Evolutionary conservation across 768 basidiomycete genomes (phyloP).

Genomic region (Mycena galopus): DNA sequence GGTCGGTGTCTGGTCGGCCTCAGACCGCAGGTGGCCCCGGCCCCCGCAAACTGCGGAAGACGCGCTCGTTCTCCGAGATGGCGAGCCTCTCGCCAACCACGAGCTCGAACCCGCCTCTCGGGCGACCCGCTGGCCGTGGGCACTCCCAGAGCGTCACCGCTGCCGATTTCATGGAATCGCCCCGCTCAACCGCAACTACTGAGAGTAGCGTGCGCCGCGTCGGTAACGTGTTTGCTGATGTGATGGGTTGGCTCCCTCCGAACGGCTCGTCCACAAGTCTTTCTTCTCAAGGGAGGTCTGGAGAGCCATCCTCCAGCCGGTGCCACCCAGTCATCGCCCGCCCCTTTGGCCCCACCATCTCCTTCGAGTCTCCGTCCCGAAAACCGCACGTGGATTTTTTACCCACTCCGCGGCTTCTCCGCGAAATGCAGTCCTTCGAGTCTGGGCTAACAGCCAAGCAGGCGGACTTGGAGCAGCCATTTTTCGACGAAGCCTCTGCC

Average conservation of each 20-base stretch:
- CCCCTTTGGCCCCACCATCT: conserved; percentile 76
- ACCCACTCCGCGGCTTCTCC: conserved; percentile 67
- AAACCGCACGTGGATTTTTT: conserved; percentile 57
- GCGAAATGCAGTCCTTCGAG: conserved; percentile 91
- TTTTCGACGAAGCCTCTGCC: conserved; percentile 18
- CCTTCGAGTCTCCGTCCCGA: conserved; percentile 71
- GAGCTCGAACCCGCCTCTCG: conserved; percentile 40
- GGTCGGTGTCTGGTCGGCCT: conserved; percentile 46
- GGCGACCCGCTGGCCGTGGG: conserved; percentile 61
- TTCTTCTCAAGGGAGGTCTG: conserved; percentile 50
- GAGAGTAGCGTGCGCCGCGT: conserved; percentile 36
- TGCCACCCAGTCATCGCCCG: conserved; percentile 50
- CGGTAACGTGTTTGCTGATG: conserved; percentile 72
- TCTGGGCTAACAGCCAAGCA: conserved; percentile 84
- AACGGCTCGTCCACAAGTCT: conserved; percentile 54
- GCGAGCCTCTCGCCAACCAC: conserved; percentile 46
- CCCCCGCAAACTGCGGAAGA: conserved; percentile 75
- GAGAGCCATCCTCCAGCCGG: conserved; percentile 39
- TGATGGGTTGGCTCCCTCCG: conserved; percentile 71
- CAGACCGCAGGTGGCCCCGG: conserved; percentile 45
- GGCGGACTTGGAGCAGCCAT: conserved; percentile 42
- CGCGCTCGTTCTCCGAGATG: conserved; percentile 80
- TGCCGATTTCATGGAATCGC: conserved; percentile 54
- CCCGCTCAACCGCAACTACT: neutral
- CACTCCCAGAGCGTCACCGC: conserved; percentile 87